phyloP scores from a whole-genome alignment of 192 early-diverging fungal genomes.

The Thamnidium elegans region DNA sequence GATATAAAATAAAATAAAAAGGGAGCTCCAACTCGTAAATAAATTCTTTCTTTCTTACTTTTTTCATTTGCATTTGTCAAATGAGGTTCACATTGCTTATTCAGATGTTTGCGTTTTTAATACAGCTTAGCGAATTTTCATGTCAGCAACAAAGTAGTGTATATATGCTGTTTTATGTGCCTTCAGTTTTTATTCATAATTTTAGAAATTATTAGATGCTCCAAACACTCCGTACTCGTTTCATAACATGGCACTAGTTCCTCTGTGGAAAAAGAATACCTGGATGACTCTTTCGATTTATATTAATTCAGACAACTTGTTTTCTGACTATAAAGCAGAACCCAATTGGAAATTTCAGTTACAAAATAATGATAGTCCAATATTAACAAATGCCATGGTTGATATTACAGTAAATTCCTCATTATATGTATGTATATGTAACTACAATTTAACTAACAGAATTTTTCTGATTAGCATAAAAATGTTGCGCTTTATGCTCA shows the following conservation, averaged over 20 bases:
- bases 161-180: no score
- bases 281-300: constrained; percentile 49
- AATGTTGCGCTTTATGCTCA: constrained; percentile 58
- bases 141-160: no score
- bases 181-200: no score
- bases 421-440: constrained; percentile 12
- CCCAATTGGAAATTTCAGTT: constrained; percentile 42
- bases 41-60: no score
- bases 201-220: no score
- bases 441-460: neutral
- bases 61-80: no score
- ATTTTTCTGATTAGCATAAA: constrained; percentile 25
- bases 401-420: constrained; percentile 42
- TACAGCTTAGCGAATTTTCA: no score
- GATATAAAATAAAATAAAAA: no score
- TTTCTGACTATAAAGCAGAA: constrained; percentile 36
- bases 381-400: constrained; percentile 33
- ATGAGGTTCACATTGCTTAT: no score
- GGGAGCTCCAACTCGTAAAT: no score
- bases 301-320: constrained; percentile 41
- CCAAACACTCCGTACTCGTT: neutral
- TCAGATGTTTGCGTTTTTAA: no score
- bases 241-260: constrained; percentile 11
- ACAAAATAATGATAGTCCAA: constrained; percentile 38
- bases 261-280: constrained; percentile 28